Evolutionary conservation across 2,329 filamentous ascomycete genomes (phyloP).

Genomic region (Botrytis elliptica): DNA sequence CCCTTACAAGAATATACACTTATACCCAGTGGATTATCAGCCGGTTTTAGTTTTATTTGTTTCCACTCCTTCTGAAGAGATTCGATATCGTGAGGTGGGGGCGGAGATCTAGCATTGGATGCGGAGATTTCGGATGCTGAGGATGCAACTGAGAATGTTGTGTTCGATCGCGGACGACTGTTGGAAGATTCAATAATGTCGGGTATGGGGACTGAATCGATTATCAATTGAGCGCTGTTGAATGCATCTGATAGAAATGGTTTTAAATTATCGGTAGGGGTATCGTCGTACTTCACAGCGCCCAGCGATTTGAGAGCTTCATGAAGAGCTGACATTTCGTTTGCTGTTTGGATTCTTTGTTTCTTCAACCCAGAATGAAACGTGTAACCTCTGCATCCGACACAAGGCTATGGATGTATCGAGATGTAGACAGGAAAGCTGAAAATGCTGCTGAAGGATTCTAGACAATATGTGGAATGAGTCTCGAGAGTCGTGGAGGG

Average conservation of each 20-base stretch:
- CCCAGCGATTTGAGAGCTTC: constrained; percentile 57
- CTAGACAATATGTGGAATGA: not conserved
- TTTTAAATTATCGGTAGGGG: constrained; percentile 49
- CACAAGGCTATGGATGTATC: not conserved
- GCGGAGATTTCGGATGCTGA: constrained; percentile 52
- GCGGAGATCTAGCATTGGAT: constrained; percentile 48
- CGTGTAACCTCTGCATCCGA: not conserved
- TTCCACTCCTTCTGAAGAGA: constrained; percentile 79
- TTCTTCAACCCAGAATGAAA: not conserved
- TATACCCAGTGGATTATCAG: constrained; percentile 74
- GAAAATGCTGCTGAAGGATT: not conserved
- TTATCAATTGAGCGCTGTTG: constrained; percentile 64
- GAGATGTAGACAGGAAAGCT: not conserved
- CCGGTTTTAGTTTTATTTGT: constrained; percentile 68
- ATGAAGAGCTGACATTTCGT: constrained; percentile 55
- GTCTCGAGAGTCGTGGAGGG: not conserved
- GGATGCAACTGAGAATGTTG: constrained; percentile 47
- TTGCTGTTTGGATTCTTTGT: not conserved
- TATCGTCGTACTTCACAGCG: constrained; percentile 53
- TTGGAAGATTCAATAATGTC: constrained; percentile 46
- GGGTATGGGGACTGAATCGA: constrained; percentile 71
- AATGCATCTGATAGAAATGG: constrained; percentile 61
- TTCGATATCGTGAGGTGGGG: constrained; percentile 48
- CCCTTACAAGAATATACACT: constrained; percentile 75
- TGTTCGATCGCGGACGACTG: constrained; percentile 56